Evolutionary conservation across 1,284 basidiomycete species (phyloP), one percentile per base, ranked within the genome.

Genomic region (Tilletiaria anomala): DNA sequence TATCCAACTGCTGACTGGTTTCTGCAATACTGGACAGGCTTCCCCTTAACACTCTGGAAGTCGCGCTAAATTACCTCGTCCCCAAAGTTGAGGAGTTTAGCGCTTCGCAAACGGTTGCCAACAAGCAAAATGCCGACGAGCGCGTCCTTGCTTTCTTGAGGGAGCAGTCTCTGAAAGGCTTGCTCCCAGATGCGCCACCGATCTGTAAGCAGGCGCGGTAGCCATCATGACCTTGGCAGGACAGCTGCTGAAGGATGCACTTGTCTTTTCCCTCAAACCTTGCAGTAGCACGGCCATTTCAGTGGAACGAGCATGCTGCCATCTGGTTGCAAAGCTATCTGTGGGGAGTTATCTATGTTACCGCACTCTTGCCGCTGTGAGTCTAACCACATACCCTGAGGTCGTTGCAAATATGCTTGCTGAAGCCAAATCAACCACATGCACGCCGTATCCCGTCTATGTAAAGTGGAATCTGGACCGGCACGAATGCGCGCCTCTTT

Each of bases 291-390:
- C 42, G 55, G 6, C 44, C 46, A 0, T 65, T 61, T 50, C 32
- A 42, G 20, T 65, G 61, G 61, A 59, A 46, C 3, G 44, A 46
- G 0, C 47, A 60, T 8, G 56, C 52, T 0, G 20, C 16, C 0
- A 44, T 64, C 3, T 66, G 63, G 61, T 40, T 62, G 14, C 42
- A 47, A 17, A 57, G 50, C 32, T 66, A 57, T 35, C 23, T 66
- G 16, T 66, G 61, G 59, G 61, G 61, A 4, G 34, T 48, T 5
- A 51, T 65, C 19, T 66, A 54, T 38, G 49, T 56, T 4, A 22
- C 35, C 5, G 54, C 42, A 2, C n/a, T 58, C 19, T 20, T 55
- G 24, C 54, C 58, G 16, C 53, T 37, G 19, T 50, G 44, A 2
- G 21, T 63, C 37, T 65, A 32, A 17, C 14, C 24, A 17, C 41